These are phyloP conservation scores for Dissophora ornata DNA, from an alignment of 192 early-diverging fungal species.

Conservation along the genomic window DNA sequence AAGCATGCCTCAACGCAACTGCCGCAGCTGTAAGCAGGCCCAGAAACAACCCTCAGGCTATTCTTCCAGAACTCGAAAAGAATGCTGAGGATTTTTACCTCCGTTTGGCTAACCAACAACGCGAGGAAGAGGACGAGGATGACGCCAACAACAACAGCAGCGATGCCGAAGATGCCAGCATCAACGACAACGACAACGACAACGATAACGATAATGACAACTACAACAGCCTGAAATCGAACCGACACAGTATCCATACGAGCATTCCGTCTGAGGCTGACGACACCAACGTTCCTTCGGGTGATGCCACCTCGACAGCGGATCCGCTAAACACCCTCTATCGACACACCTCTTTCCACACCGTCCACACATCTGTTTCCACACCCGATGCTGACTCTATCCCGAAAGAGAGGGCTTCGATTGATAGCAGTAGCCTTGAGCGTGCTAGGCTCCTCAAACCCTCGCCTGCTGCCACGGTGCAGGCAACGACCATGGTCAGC, in stretches of 20 bases:
- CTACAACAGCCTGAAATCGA: not conserved
- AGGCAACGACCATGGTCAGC: constrained; percentile 43
- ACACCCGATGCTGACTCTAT: not conserved
- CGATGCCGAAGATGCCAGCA: constrained; percentile 9
- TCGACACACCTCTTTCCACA: constrained; percentile 25
- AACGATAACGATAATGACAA: not conserved
- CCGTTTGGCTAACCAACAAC: not conserved
- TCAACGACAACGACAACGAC: no score
- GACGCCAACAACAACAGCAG: not conserved
- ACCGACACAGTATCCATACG: no score
- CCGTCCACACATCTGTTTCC: constrained; percentile 7
- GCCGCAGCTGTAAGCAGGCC: constrained; percentile 8
- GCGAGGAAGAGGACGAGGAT: not conserved
- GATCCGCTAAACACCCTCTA: not conserved
- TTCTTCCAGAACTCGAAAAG: constrained; percentile 21
- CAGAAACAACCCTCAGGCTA: constrained; percentile 44
- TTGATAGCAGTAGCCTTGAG: constrained; percentile 22
- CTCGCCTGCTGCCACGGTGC: constrained; percentile 19
- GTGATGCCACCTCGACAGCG: no score
- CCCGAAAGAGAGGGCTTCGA: constrained; percentile 11
- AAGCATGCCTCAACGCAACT: no score
- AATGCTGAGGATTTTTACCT: not conserved
- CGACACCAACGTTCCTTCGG: no score
- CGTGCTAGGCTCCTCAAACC: constrained; percentile 28
- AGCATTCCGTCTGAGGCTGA: no score